These are phyloP conservation scores for Agrocybe praecox DNA, from an alignment of 768 basidiomycete species.

Conservation along the genomic window DNA sequence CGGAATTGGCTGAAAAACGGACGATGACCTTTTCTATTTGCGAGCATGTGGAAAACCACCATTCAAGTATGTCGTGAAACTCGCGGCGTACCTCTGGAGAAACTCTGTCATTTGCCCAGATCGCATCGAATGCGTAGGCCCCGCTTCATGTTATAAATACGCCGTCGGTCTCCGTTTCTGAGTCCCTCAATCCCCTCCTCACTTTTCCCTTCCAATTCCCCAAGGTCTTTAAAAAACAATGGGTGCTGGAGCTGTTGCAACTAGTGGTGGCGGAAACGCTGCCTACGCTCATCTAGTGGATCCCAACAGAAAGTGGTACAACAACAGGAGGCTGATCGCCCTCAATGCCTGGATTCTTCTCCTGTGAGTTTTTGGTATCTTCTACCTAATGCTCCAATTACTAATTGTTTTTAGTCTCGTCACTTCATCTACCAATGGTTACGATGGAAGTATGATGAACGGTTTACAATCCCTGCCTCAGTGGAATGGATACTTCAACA, in stretches of 20 bases:
- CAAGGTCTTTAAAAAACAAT: slow-evolving; percentile 35
- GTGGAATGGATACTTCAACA: slow-evolving; percentile 65
- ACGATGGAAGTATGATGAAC: slow-evolving; percentile 82
- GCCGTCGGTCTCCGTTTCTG: slow-evolving; percentile 18
- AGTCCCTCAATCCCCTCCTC: slow-evolving; percentile 31
- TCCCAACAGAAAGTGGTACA: slow-evolving; percentile 74
- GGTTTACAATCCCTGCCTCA: slow-evolving; percentile 68
- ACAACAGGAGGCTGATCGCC: slow-evolving; percentile 59
- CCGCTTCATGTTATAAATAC: slow-evolving; percentile 33
- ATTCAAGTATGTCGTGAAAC: slow-evolving; percentile 6
- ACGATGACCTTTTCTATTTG: slow-evolving; percentile 5
- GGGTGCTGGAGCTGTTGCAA: slow-evolving; percentile 54
- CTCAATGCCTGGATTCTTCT: slow-evolving; percentile 75
- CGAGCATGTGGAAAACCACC: slow-evolving; percentile 4
- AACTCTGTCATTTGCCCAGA: slow-evolving; percentile 38
- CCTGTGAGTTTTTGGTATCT: slow-evolving; percentile 41
- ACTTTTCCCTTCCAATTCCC: slow-evolving; percentile 23
- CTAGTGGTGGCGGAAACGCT: slow-evolving; percentile 24
- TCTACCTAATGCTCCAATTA: background rate
- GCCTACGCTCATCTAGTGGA: slow-evolving; percentile 60
- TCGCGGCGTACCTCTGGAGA: slow-evolving; percentile 45
- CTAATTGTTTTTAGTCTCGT: slow-evolving; percentile 49
- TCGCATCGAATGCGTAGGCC: slow-evolving; percentile 19
- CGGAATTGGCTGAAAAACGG: slow-evolving; percentile 5
- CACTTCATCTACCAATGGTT: slow-evolving; percentile 76